Conservation (phyloP, 1,139 yeast species). For the Saccharomyces hybrid region DNA sequence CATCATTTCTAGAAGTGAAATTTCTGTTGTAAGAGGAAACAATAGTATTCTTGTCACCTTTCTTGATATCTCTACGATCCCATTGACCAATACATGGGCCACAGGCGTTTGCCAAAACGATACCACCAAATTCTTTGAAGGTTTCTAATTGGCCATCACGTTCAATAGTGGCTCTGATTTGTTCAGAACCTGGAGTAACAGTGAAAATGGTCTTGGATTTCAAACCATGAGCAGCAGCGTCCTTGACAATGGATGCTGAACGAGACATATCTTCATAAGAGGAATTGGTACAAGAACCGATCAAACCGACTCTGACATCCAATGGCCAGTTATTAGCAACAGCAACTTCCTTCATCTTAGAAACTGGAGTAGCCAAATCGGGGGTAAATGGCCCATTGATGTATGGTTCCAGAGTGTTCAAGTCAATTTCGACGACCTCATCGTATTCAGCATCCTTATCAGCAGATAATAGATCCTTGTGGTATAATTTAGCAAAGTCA, state of each 20-base stretch:
- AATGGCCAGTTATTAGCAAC: slow-evolving; percentile 87
- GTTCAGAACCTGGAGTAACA: slow-evolving; percentile 99
- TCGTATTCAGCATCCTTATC: slow-evolving; percentile 96
- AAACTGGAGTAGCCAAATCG: slow-evolving; percentile 95
- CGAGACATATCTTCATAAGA: slow-evolving; percentile 98
- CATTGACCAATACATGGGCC: slow-evolving; percentile 99
- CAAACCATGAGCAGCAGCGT: slow-evolving; percentile 86
- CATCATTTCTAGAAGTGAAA: slow-evolving; percentile 97
- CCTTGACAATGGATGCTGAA: slow-evolving; percentile 87
- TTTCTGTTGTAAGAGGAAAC: slow-evolving; percentile 99
- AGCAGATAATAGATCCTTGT: slow-evolving; percentile 74
- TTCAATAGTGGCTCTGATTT: slow-evolving; percentile 96
- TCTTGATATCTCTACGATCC: slow-evolving; percentile 96
- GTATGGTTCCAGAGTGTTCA: slow-evolving; percentile 93
- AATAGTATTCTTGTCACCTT: slow-evolving; percentile 98
- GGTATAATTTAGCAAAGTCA: slow-evolving; percentile 68
- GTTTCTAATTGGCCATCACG: slow-evolving; percentile 93
- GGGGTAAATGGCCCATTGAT: slow-evolving; percentile 99
- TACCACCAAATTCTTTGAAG: slow-evolving; percentile 89
- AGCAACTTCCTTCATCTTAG: slow-evolving; percentile 86
- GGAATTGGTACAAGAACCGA: slow-evolving; percentile 99
- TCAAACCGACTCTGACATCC: slow-evolving; percentile 91
- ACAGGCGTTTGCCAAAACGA: slow-evolving; percentile 96
- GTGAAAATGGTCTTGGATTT: slow-evolving; percentile 86
- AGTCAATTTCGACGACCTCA: slow-evolving; percentile 89